Percentiles rank a stretch among this genome's conserved stretches.
phyloP scores from a whole-genome alignment of 1,284 basidiomycete species.

The Microbotryum saponariae region DNA sequence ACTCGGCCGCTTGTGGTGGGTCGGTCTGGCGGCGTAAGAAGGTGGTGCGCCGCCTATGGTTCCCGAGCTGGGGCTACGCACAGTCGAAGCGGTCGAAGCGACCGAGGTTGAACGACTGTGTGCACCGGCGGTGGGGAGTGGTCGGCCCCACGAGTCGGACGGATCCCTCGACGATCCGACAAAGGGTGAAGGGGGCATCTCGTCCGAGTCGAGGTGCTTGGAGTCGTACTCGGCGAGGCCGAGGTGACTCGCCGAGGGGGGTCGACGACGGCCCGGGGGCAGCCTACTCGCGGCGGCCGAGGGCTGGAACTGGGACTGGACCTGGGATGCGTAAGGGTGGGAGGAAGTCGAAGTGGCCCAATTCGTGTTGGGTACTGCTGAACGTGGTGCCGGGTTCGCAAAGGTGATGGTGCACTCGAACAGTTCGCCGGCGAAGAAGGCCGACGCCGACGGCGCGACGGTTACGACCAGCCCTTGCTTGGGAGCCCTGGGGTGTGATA shows the following conservation, averaged over 20 bases:
- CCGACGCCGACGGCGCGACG: conserved; percentile 66
- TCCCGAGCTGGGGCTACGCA: too few species aligned
- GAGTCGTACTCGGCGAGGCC: conserved; percentile 24
- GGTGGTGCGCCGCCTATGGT: too few species aligned
- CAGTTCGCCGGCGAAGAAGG: conserved; percentile 85
- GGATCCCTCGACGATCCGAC: not conserved
- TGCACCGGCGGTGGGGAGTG: too few species aligned
- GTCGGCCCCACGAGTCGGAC: too few species aligned
- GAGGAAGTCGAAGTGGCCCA: conserved; percentile 63
- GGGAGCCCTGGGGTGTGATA: not conserved
- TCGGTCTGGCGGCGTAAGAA: too few species aligned
- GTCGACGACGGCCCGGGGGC: conserved; percentile 7
- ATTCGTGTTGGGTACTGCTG: conserved; percentile 49
- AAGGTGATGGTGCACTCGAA: conserved; percentile 79
- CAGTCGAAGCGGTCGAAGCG: too few species aligned
- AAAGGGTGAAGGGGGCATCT: conserved; percentile 16
- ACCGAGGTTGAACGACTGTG: too few species aligned
- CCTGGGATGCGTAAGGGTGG: conserved; percentile 48
- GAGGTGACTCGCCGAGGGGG: conserved; percentile 20
- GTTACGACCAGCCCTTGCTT: conserved; percentile 38
- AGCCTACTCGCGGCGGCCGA: not conserved
- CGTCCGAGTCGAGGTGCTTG: conserved; percentile 9
- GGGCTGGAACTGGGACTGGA: conserved; percentile 4
- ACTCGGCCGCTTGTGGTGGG: too few species aligned
- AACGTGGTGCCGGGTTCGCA: conserved; percentile 55